These are phyloP conservation scores for Clitoria ternatea DNA, from an alignment of 306 rosid species.

Conservation along the genomic window DNA sequence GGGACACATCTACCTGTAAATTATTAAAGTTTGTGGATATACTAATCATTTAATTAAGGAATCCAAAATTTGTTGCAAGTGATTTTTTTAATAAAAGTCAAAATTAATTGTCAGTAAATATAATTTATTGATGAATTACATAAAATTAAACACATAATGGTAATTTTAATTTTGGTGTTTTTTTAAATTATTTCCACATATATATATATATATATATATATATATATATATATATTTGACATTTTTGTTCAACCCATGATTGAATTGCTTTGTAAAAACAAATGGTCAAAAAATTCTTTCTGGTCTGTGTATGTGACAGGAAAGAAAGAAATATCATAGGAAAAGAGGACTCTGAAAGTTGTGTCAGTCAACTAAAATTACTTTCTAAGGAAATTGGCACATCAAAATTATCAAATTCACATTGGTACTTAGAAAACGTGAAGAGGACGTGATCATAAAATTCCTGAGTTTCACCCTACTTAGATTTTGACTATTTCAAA, in stretches of 20 bases:
- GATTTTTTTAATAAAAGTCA: too few species aligned
- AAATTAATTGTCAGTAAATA: too few species aligned
- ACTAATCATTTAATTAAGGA: too few species aligned
- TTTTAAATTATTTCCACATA: not conserved
- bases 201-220: not conserved
- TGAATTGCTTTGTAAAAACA: not conserved
- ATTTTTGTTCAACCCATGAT: not conserved
- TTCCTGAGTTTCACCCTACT: not conserved
- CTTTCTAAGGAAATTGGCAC: slow-evolving; percentile 31
- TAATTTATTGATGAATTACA: too few species aligned
- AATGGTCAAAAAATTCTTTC: not conserved
- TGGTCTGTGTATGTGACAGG: not conserved
- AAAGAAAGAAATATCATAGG: slow-evolving; percentile 1
- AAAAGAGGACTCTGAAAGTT: slow-evolving; percentile 26
- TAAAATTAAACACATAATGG: too few species aligned
- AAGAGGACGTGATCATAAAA: not conserved
- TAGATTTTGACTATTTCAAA: too few species aligned
- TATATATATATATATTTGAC: not conserved
- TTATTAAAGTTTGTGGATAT: not conserved
- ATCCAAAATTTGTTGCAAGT: too few species aligned
- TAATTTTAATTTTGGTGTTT: not conserved
- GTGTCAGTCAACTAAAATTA: slow-evolving; percentile 2
- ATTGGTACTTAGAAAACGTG: not conserved
- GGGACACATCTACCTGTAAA: slow-evolving; percentile 21
- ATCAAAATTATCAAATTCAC: not conserved